Conservation (phyloP, 164 flowering plant species). For the Saururus chinensis region DNA sequence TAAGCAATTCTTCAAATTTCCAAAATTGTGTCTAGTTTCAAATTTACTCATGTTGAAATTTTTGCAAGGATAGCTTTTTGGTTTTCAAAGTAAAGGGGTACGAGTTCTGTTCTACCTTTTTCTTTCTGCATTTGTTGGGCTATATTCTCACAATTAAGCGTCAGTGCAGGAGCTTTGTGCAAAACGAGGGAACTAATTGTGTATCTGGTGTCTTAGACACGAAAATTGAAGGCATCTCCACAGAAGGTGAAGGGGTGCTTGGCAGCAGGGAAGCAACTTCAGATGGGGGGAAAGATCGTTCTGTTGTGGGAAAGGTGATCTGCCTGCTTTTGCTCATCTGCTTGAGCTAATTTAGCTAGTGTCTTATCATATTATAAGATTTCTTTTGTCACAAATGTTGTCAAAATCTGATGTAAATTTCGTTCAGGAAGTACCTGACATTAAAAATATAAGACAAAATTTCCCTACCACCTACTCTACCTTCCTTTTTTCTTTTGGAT, state of each 20-base stretch:
- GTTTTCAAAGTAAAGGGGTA: background rate
- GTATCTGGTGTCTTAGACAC: conserved; percentile 1
- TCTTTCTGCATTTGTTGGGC: background rate
- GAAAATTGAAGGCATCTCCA: conserved; percentile 1
- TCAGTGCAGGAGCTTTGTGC: conserved; percentile 23
- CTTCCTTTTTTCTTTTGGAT: background rate
- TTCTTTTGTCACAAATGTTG: background rate
- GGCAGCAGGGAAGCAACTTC: conserved; percentile 5
- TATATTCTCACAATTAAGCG: conserved; percentile 1
- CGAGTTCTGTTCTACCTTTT: too few species aligned
- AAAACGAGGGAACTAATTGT: conserved; percentile 15
- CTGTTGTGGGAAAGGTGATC: background rate
- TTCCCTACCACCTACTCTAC: background rate
- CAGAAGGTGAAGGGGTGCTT: conserved; percentile 10
- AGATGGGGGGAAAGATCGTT: background rate
- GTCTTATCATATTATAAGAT: background rate
- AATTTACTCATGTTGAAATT: background rate
- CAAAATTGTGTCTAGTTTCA: background rate
- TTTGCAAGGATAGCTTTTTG: background rate
- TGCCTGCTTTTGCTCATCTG: background rate
- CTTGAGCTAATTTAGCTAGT: background rate
- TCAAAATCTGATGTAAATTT: background rate
- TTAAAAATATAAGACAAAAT: background rate
- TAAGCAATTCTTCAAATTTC: background rate
- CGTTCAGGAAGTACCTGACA: background rate